Conservation (phyloP, 1,284 basidiomycete species). For the Pseudozyma tsukubaensis region DNA sequence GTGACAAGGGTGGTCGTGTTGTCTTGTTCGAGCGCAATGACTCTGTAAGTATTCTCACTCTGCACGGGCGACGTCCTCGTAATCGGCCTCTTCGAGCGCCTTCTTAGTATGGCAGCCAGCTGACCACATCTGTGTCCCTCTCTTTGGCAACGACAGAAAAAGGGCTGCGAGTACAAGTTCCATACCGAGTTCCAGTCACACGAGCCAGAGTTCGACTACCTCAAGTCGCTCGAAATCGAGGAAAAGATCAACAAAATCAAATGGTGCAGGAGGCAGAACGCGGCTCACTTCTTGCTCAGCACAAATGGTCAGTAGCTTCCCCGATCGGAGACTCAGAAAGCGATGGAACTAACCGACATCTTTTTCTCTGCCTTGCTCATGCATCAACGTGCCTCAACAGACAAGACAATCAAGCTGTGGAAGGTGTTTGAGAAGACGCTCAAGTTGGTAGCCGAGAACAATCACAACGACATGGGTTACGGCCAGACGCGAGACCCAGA, state of each 20-base stretch:
- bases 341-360: background rate
- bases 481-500: slow-evolving; percentile 45
- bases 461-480: slow-evolving; percentile 75
- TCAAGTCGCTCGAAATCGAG: slow-evolving; percentile 99
- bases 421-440: slow-evolving; percentile 99
- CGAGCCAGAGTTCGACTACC: slow-evolving; percentile 99
- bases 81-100: background rate
- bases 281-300: slow-evolving; percentile 94
- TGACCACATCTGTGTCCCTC: background rate
- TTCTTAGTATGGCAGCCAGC: background rate
- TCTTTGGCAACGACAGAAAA: slow-evolving; percentile 75
- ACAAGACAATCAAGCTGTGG: slow-evolving; percentile 99
- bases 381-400: slow-evolving; percentile 74
- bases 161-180: slow-evolving; percentile 99
- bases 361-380: background rate
- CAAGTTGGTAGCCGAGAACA: slow-evolving; percentile 95
- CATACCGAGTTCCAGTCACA: slow-evolving; percentile 99
- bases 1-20: slow-evolving; percentile 97
- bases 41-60: slow-evolving; percentile 75
- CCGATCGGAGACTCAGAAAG: slow-evolving; percentile 9
- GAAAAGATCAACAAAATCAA: slow-evolving; percentile 99
- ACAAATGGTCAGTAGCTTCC: slow-evolving; percentile 76
- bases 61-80: too few relatives aligned
- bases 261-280: slow-evolving; percentile 98
- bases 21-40: slow-evolving; percentile 99